Percentiles rank a stretch among this genome's conserved stretches.
Conservation (phyloP, 2,329 filamentous ascomycete species). For the Trichoderma breve region DNA sequence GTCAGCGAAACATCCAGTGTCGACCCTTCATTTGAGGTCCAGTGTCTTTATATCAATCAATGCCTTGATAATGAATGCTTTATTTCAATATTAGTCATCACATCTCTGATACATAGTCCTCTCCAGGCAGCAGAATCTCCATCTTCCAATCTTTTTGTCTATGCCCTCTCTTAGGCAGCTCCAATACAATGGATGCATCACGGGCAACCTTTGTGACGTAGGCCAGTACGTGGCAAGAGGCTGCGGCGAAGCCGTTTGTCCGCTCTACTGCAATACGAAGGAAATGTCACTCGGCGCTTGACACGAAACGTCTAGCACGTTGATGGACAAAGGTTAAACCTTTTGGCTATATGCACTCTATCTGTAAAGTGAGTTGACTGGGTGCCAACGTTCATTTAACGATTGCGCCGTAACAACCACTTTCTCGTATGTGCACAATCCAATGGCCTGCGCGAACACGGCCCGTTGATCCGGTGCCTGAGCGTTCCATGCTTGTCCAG, state of each 20-base stretch:
- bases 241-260: constrained; percentile 15
- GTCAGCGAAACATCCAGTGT: background rate
- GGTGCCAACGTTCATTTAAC: background rate
- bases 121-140: background rate
- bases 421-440: background rate
- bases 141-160: background rate
- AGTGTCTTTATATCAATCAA: background rate
- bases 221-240: constrained; percentile 24
- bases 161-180: background rate
- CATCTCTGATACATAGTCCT: background rate
- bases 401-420: background rate
- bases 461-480: constrained; percentile 11
- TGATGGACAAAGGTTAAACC: background rate
- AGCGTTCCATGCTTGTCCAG: background rate
- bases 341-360: background rate
- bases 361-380: background rate
- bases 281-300: constrained; percentile 6
- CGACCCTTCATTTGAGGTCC: no score
- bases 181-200: background rate
- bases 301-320: background rate
- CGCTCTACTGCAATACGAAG: constrained; percentile 26
- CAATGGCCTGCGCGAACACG: background rate
- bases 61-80: background rate
- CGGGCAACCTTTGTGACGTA: constrained; percentile 23
- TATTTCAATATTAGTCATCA: fast-evolving